A percentile compares a stretch with the other conserved stretches of the same genome.
Evolutionary conservation across 768 basidiomycete species (phyloP).

Genomic region (Lepiota venenata): DNA sequence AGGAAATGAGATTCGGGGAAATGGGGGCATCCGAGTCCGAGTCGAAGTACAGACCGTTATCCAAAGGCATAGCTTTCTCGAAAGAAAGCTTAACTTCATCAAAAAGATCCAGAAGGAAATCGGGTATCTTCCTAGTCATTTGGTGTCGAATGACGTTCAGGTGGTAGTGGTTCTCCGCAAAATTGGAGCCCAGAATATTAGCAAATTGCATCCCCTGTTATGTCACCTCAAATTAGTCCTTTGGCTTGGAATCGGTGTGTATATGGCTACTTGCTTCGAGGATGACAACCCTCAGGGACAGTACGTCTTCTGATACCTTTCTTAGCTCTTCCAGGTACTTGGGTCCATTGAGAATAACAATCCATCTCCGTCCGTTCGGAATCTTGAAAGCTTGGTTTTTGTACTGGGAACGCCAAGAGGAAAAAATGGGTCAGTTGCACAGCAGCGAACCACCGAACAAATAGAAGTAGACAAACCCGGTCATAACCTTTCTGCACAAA

Average conservation of each 20-base stretch:
- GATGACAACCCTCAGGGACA: conserved; percentile 28
- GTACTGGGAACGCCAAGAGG: conserved; percentile 15
- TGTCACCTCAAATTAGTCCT: neutral
- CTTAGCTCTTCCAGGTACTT: conserved; percentile 42
- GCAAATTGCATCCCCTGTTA: conserved; percentile 19
- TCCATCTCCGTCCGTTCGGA: conserved; percentile 40
- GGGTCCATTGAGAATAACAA: conserved; percentile 38
- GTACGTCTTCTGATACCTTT: conserved; percentile 38
- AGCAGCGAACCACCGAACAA: neutral
- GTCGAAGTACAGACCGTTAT: conserved; percentile 18
- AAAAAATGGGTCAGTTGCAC: neutral
- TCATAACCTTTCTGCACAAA: conserved; percentile 31
- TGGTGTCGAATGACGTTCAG: conserved; percentile 26
- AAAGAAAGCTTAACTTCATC: conserved; percentile 44
- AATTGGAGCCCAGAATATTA: conserved; percentile 11
- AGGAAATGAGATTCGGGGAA: neutral
- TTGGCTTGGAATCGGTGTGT: neutral
- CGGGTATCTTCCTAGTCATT: conserved; percentile 35
- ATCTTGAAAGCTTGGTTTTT: conserved; percentile 37
- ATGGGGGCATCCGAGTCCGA: neutral
- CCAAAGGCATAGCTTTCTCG: conserved; percentile 29
- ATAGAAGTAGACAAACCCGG: conserved; percentile 17
- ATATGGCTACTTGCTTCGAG: conserved; percentile 30
- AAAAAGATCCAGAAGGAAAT: conserved; percentile 36
- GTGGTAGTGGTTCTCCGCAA: conserved; percentile 30